Conservation (phyloP, 163 green algal species). For the Chlorella variabilis region DNA sequence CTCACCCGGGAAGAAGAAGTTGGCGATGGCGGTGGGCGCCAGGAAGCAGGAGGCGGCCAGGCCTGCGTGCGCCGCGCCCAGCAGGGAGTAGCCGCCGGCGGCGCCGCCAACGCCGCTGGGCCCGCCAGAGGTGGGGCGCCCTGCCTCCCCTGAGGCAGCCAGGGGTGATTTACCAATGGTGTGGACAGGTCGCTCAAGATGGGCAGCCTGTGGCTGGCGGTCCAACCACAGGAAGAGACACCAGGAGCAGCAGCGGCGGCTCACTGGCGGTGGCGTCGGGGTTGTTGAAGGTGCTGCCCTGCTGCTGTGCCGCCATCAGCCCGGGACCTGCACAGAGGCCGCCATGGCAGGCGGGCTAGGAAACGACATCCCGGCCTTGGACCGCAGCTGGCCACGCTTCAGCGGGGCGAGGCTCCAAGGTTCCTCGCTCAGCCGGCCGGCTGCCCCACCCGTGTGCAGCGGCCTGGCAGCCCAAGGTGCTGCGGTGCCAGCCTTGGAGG, state of each 20-base stretch:
- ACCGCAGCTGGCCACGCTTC: too few species aligned
- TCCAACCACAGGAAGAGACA: not conserved
- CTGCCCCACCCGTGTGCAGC: not conserved
- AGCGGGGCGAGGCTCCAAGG: too few species aligned
- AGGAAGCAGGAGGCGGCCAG: conserved; percentile 25
- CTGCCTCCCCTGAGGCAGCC: conserved; percentile 6
- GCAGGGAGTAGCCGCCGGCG: conserved; percentile 26
- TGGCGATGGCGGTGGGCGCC: not conserved
- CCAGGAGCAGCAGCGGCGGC: not conserved
- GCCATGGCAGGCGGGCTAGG: too few species aligned
- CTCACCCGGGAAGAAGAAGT: conserved; percentile 42
- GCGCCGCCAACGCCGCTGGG: not conserved
- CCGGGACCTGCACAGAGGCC: not conserved
- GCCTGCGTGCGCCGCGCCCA: conserved; percentile 20
- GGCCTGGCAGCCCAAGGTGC: not conserved
- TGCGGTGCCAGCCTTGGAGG: not conserved
- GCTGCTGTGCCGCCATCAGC: not conserved
- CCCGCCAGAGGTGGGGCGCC: not conserved
- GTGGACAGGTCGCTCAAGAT: too few species aligned
- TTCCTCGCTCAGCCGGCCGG: too few species aligned
- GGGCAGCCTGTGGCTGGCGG: too few species aligned
- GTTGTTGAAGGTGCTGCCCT: conserved; percentile 28
- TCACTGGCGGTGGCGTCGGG: conserved; percentile 17
- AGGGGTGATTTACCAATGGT: too few species aligned
- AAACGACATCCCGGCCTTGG: too few species aligned